Evolutionary conservation across 1,139 yeast species (phyloP).

Genomic region (Yamadazyma oceani): DNA sequence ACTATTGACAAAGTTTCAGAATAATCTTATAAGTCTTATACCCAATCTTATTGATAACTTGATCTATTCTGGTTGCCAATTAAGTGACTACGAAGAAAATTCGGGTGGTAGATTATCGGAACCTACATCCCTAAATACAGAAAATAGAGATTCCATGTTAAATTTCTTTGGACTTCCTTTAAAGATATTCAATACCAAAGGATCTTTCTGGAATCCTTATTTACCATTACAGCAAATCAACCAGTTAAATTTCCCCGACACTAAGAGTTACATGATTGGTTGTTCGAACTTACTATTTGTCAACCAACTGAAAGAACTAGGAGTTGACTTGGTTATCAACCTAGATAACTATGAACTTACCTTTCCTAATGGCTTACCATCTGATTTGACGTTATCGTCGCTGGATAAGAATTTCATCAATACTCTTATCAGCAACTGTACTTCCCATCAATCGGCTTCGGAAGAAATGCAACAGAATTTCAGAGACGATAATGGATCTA

Average conservation of each 20-base stretch:
- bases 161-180: conserved; percentile 86
- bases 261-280: conserved; percentile 75
- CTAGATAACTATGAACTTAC: conserved; percentile 35
- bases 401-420: conserved; percentile 78
- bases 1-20: conserved; percentile 74
- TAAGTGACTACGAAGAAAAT: conserved; percentile 54
- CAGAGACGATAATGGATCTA: conserved; percentile 14
- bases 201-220: conserved; percentile 90
- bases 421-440: conserved; percentile 20
- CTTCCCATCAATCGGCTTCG: conserved; percentile 5
- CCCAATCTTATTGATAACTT: conserved; percentile 76
- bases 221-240: conserved; percentile 88
- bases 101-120: conserved; percentile 48
- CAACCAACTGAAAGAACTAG: conserved; percentile 60
- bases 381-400: conserved; percentile 52
- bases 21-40: conserved; percentile 65
- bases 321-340: conserved; percentile 46
- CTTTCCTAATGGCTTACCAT: conserved; percentile 44
- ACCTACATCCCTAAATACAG: conserved; percentile 73
- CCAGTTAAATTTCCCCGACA: conserved; percentile 57
- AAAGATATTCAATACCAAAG: conserved; percentile 75
- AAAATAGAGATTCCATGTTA: conserved; percentile 74
- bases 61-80: conserved; percentile 79
- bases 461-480: conserved; percentile 1
- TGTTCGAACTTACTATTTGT: conserved; percentile 81